phyloP scores from a whole-genome alignment of 1,139 yeast species.

The Wickerhamomyces sp. region DNA sequence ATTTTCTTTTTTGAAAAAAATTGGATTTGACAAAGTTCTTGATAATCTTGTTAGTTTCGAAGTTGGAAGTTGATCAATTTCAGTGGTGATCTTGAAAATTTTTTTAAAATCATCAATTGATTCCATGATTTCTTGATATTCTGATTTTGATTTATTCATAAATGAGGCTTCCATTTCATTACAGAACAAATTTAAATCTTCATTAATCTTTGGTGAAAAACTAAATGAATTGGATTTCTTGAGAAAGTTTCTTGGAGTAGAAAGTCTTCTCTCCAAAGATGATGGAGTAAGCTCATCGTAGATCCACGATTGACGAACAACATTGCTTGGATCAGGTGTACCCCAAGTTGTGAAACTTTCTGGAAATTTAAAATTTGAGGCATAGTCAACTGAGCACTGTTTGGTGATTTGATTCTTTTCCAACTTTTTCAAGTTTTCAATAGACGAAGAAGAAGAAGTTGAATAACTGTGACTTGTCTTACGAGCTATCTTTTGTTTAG shows the following conservation, averaged over 20 bases:
- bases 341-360: slow-evolving; percentile 13
- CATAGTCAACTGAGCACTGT: slow-evolving; percentile 13
- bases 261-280: background rate
- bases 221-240: slow-evolving; percentile 9
- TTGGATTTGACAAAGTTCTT: slow-evolving; percentile 2
- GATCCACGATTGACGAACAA: slow-evolving; percentile 21
- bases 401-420: slow-evolving; percentile 19
- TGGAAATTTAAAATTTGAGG: slow-evolving; percentile 4
- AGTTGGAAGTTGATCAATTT: background rate
- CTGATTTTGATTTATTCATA: slow-evolving; percentile 9
- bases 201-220: slow-evolving; percentile 3
- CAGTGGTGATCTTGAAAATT: slow-evolving; percentile 4
- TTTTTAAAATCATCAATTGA: slow-evolving; percentile 16
- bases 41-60: background rate
- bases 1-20: background rate
- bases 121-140: slow-evolving; percentile 12
- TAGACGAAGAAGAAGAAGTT: slow-evolving; percentile 13
- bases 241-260: background rate
- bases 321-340: slow-evolving; percentile 18
- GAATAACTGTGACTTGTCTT: slow-evolving; percentile 12
- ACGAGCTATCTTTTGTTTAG: background rate
- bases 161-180: slow-evolving; percentile 12
- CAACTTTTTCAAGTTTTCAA: slow-evolving; percentile 17
- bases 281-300: slow-evolving; percentile 14
- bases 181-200: slow-evolving; percentile 7